Evolutionary conservation across 1,284 basidiomycete genomes (phyloP), one percentile per base, ranked within the genome.

Genomic region (Macrocybe sp.): DNA sequence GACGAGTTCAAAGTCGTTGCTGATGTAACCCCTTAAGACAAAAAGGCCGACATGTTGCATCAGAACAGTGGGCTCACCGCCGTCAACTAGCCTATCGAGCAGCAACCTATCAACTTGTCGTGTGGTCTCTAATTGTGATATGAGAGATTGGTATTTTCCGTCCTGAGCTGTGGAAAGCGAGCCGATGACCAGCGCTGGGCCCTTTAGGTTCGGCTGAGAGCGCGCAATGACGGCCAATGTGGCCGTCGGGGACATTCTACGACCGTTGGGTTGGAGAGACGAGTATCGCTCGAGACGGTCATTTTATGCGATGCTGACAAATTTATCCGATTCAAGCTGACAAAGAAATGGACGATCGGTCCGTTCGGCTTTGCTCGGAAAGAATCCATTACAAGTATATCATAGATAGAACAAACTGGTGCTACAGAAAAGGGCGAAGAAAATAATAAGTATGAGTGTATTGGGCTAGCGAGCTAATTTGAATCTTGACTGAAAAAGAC

Each of bases 61-160:
- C 41, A 41, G 50, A n/a, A 51, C 38, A 48, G 45, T 38, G 48
- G 31, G 64, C 70, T 41, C 59, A 89, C 88, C 88, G 73, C 76
- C 74, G 63, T 87, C 89, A 14, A 89, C 68, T 48, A 91, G 65
- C 53, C 88, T 74, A 61, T 91, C 89, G 32, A 90, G 66, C 69
- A 91, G 79, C 60, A 89, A 80, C 55, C 75, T 80, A 56, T 90
- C 86, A 37, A 88, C 81, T 35, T 65, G 61, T 50, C 75, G 64
- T 11, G 71, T 71, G 48, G 65, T 62, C 64, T 81, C 77, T 44
- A 89, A 66, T 49, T 74, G 70, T 3, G 78, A 73, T 45, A 90
- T 74, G 49, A 87, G 64, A 4, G 73, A 66, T 60, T 90, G 88
- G 60, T 91, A 91, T 59, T 74, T 75, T 39, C 88, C 88, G 61